Base-by-base conservation (phyloP, 331 rosid species). In the Saraca asoca region DNA sequence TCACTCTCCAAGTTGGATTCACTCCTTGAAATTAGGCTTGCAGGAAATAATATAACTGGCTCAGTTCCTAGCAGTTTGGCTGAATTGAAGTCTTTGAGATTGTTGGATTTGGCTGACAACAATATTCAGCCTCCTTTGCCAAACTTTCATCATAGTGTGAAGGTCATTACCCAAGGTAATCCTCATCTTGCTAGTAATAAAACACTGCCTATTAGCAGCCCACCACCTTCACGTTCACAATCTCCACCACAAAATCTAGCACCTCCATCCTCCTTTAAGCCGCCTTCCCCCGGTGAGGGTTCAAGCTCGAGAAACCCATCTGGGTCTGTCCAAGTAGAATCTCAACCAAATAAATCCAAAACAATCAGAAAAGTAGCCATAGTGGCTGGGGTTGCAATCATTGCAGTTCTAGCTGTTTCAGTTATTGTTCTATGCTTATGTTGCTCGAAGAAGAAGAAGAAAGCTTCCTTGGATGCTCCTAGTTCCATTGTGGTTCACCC, bases 111-210 rank as follows among this genome's bases (percentile, higher is more conserved):
- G 53, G 63, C 85, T 50, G 75, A 70, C 18, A 90, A 90, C 74
- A 78, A 85, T 62, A 51, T 90, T 44, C 73, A 76, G 69, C 88
- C 89, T 61, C 95, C 95, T 46, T 60, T 85, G 13, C 97, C 97
- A 4, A 67, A 55, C 2, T 85, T 90, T 75, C 78, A 37, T 50
- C 70, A 62, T 1, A 78, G 65, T 68, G 75, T 87, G 78, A 85
- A 78, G 56, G 58, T 90, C 59, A 17, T 53, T 58, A 62, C 66
- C 2, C 70, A 8, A 6, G 95, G 92, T 43, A 87, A 90, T 71
- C 87, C 87, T 65, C 68, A 82, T 67, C 61, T 80, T 24, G 31
- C 79, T 60, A 48, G 70, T 20, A 79, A 52, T 19, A 57, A 71
- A 66, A 76, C 80, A 11, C 12, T 12, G 51, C 75, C 79, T 34